Percentiles rank a stretch among this genome's conserved stretches.
phyloP scores from a whole-genome alignment of 1,284 basidiomycete species.

The Leccinum solheimii region DNA sequence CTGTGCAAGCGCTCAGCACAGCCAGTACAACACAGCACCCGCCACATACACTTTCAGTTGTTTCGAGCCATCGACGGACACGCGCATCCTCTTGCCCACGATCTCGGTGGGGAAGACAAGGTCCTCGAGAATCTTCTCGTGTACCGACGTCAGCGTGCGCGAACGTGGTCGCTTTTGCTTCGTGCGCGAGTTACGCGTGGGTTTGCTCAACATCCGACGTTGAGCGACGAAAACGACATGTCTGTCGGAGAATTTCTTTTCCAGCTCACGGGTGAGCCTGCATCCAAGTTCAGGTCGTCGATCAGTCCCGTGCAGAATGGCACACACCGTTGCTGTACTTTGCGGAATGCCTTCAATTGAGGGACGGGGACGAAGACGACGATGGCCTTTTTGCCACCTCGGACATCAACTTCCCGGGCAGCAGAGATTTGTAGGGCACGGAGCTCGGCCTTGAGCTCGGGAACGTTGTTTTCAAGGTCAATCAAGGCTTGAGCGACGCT shows the following conservation, averaged over 20 bases:
- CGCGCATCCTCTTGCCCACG: conserved; percentile 95
- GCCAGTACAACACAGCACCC: conserved; percentile 12
- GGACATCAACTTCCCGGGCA: conserved; percentile 98
- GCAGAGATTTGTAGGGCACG: conserved; percentile 96
- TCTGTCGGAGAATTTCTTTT: conserved; percentile 99
- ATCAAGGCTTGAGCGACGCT: conserved; percentile 94
- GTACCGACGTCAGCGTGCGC: conserved; percentile 96
- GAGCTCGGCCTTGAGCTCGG: conserved; percentile 97
- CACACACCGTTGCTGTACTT: conserved; percentile 93
- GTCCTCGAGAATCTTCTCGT: conserved; percentile 98
- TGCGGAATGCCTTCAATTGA: conserved; percentile 98
- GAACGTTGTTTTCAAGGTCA: conserved; percentile 97
- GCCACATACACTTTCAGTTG: conserved; percentile 88
- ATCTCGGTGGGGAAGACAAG: conserved; percentile 99
- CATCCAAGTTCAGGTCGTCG: conserved; percentile 8
- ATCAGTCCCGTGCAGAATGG: neutral
- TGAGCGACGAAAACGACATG: conserved; percentile 99
- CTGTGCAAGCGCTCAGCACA: conserved; percentile 45
- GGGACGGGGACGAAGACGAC: conserved; percentile 98
- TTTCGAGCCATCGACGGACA: conserved; percentile 89
- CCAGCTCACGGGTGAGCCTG: conserved; percentile 97
- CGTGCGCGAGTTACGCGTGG: conserved; percentile 89
- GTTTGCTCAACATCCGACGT: conserved; percentile 98
- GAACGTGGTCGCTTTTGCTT: conserved; percentile 97
- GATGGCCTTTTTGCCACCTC: conserved; percentile 99